A percentile compares a stretch with the other conserved stretches of the same genome.
Evolutionary conservation across 371 early-diverging fungal genomes (phyloP).

Genomic region (Mucor indicus): DNA sequence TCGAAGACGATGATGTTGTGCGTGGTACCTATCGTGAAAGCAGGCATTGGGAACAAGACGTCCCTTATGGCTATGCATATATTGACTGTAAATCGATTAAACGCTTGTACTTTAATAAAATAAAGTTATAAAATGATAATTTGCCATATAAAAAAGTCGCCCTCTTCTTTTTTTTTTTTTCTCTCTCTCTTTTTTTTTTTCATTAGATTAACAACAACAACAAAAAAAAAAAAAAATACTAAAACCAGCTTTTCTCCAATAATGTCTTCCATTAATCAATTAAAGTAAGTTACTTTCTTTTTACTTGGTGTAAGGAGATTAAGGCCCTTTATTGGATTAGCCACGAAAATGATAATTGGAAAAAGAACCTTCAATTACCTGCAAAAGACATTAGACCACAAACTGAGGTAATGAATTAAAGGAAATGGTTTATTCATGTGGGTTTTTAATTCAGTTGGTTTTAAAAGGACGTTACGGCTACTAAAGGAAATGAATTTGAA

Average conservation of each 20-base stretch:
- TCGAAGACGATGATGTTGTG: constrained; percentile 1
- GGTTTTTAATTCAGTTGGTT: background rate
- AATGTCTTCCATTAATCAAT: constrained; percentile 1
- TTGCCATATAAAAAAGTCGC: too few species aligned
- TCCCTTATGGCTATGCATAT: constrained; percentile 7
- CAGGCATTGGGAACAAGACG: constrained; percentile 1
- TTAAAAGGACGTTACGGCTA: constrained; percentile 82
- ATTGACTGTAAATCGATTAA: background rate
- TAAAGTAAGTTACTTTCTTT: background rate
- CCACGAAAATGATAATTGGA: constrained; percentile 74
- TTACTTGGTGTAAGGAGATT: background rate
- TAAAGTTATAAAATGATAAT: constrained; percentile 2
- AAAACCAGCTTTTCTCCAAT: background rate
- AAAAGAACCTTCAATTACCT: constrained; percentile 70
- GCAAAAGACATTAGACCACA: constrained; percentile 84
- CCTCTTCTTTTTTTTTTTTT: background rate
- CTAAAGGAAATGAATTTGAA: constrained; percentile 98
- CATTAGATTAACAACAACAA: background rate
- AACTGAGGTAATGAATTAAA: constrained; percentile 61
- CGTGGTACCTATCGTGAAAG: constrained; percentile 8
- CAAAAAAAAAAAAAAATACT: background rate
- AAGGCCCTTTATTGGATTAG: constrained; percentile 23
- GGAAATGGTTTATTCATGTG: background rate
- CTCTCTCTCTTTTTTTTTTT: background rate
- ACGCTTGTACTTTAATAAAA: constrained; percentile 2